phyloP scores from a whole-genome alignment of 495 filamentous ascomycete genomes.

The Penicillium argentinense region DNA sequence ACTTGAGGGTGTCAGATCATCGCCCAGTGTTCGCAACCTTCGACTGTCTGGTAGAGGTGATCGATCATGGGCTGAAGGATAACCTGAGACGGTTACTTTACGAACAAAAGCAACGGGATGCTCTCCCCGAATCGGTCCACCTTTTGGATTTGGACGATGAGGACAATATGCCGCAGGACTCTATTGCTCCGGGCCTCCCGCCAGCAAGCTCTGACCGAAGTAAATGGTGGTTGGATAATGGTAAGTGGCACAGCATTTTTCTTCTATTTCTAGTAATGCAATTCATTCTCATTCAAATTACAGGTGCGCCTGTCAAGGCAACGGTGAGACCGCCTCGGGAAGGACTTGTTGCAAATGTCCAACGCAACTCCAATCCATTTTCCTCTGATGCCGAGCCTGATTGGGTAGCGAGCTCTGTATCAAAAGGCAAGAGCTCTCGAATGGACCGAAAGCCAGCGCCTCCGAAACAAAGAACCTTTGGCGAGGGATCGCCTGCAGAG shows the following conservation, averaged over 20 bases:
- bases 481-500: too few species aligned
- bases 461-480: constrained; percentile 8
- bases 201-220: constrained; percentile 84
- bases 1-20: constrained; percentile 88
- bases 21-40: constrained; percentile 90
- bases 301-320: constrained; percentile 74
- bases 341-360: constrained; percentile 63
- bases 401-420: constrained; percentile 55
- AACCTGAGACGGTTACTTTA: constrained; percentile 71
- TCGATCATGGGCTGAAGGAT: constrained; percentile 73
- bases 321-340: constrained; percentile 61
- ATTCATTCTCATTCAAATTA: too few species aligned
- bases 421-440: neutral
- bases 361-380: constrained; percentile 82
- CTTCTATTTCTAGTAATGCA: neutral
- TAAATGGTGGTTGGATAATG: constrained; percentile 95
- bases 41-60: constrained; percentile 72
- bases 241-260: constrained; percentile 29
- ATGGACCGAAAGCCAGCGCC: constrained; percentile 14
- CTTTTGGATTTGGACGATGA: constrained; percentile 68
- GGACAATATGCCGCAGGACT: constrained; percentile 68
- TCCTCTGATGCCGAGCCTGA: constrained; percentile 64
- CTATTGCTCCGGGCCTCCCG: constrained; percentile 78
- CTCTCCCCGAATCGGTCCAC: constrained; percentile 32
- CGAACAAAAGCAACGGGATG: constrained; percentile 58